phyloP scores from a whole-genome alignment of 1,284 basidiomycete genomes.

The Ustilago sp. region DNA sequence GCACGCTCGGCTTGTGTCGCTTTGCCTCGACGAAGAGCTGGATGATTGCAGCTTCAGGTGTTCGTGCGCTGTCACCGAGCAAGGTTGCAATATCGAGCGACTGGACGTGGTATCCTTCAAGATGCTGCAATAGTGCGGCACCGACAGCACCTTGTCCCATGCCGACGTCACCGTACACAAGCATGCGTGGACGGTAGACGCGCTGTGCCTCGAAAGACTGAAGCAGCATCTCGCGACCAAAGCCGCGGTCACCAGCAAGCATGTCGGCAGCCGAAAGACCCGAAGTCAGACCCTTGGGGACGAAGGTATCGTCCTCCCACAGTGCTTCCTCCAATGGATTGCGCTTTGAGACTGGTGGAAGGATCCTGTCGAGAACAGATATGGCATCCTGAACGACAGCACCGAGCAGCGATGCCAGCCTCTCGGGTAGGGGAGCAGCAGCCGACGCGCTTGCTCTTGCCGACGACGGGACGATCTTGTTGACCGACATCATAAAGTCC shows the following conservation, averaged over 20 bases:
- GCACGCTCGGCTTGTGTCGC: conserved; percentile 92
- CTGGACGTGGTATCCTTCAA: conserved; percentile 96
- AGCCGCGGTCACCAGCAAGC: conserved; percentile 52
- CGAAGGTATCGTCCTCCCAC: conserved; percentile 73
- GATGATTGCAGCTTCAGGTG: conserved; percentile 89
- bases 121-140: conserved; percentile 87
- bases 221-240: conserved; percentile 63
- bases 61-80: conserved; percentile 88
- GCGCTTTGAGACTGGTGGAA: conserved; percentile 70
- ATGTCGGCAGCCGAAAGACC: conserved; percentile 48
- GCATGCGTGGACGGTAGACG: conserved; percentile 88
- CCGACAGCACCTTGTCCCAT: conserved; percentile 93
- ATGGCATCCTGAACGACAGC: conserved; percentile 80
- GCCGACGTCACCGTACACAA: conserved; percentile 83
- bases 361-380: conserved; percentile 73
- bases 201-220: conserved; percentile 90
- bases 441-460: conserved; percentile 87
- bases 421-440: conserved; percentile 84
- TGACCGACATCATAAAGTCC: conserved; percentile 97
- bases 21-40: conserved; percentile 98
- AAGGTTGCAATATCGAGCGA: conserved; percentile 89
- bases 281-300: conserved; percentile 73
- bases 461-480: conserved; percentile 85
- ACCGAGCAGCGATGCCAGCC: conserved; percentile 84
- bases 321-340: conserved; percentile 88